phyloP scores from a whole-genome alignment of 2,329 filamentous ascomycete species.

The Ophiostoma sp. region DNA sequence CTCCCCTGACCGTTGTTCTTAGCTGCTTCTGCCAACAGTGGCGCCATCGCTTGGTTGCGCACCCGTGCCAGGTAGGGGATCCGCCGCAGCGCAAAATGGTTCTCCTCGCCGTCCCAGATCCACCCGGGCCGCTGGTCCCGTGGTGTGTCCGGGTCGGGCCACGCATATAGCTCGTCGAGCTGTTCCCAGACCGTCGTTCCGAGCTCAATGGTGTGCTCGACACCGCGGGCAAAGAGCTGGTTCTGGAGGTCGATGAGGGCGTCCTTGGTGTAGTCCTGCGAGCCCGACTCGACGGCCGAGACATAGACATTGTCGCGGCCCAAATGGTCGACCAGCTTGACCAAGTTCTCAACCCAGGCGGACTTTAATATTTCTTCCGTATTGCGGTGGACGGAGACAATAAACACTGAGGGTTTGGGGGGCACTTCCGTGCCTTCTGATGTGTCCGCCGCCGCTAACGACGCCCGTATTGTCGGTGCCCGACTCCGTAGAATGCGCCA shows the following conservation, averaged over 20 bases:
- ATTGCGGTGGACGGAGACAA: conserved; percentile 68
- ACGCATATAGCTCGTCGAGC: conserved; percentile 53
- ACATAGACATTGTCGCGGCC: conserved; percentile 65
- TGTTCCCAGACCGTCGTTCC: conserved; percentile 57
- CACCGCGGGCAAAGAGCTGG: conserved; percentile 51
- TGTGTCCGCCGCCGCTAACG: conserved; percentile 6
- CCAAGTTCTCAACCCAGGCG: conserved; percentile 60
- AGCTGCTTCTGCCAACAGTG: conserved; percentile 52
- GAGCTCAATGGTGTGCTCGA: conserved; percentile 57
- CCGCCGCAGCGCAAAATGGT: conserved; percentile 58
- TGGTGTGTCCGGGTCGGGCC: conserved; percentile 35
- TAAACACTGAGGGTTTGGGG: conserved; percentile 53
- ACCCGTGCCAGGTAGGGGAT: conserved; percentile 67
- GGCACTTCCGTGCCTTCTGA: not conserved
- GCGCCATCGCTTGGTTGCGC: conserved; percentile 63
- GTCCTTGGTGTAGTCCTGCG: conserved; percentile 65
- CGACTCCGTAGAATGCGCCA: conserved; percentile 28
- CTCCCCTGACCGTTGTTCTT: conserved; percentile 37
- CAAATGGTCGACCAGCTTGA: conserved; percentile 56
- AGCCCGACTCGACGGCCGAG: conserved; percentile 66
- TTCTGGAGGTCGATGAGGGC: conserved; percentile 58
- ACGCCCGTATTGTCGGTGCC: conserved; percentile 21
- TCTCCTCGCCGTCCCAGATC: conserved; percentile 55
- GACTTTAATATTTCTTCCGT: conserved; percentile 59
- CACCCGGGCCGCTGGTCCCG: conserved; percentile 54